These are phyloP conservation scores for Coemansia nantahalensis DNA, from an alignment of 192 early-diverging fungal species.

Conservation along the genomic window DNA sequence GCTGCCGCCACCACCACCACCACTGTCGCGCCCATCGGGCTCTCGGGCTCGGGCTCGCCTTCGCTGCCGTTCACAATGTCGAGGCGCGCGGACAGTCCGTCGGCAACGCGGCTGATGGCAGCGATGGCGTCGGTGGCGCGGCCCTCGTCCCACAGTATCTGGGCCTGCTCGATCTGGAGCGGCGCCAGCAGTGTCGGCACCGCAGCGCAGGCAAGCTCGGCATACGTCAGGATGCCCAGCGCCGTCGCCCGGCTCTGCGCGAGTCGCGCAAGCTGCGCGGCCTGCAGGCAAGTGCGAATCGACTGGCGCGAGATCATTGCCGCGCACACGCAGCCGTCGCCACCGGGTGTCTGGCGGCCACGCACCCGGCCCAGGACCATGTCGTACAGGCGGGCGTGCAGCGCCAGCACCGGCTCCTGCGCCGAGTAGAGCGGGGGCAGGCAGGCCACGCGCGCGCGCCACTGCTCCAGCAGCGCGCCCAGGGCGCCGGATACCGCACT, in stretches of 20 bases:
- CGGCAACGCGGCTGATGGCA: slow-evolving; percentile 22
- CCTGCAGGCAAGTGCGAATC: slow-evolving; percentile 33
- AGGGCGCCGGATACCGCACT: slow-evolving; percentile 2
- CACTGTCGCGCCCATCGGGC: too few species aligned
- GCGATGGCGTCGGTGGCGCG: slow-evolving; percentile 38
- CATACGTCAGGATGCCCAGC: slow-evolving; percentile 41
- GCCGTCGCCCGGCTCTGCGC: slow-evolving; percentile 40
- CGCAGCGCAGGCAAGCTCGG: slow-evolving; percentile 23
- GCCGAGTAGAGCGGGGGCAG: slow-evolving; percentile 30
- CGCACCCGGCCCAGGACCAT: slow-evolving; percentile 8
- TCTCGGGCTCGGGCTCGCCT: background rate
- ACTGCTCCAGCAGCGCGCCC: slow-evolving; percentile 25
- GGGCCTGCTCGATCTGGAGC: slow-evolving; percentile 45
- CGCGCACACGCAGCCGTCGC: slow-evolving; percentile 10
- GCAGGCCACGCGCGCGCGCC: slow-evolving; percentile 29
- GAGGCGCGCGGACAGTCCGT: slow-evolving; percentile 23
- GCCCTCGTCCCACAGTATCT: slow-evolving; percentile 50
- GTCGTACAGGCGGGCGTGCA: slow-evolving; percentile 40
- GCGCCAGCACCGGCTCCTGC: slow-evolving; percentile 48
- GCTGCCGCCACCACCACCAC: too few species aligned
- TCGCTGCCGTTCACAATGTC: slow-evolving; percentile 12
- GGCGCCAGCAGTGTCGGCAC: slow-evolving; percentile 21
- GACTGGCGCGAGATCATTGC: slow-evolving; percentile 19
- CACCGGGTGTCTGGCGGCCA: background rate
- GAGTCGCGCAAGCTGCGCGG: slow-evolving; percentile 43